Conservation (phyloP, 805 yeast genomes). For the Myxozyma vanderwaltii region DNA sequence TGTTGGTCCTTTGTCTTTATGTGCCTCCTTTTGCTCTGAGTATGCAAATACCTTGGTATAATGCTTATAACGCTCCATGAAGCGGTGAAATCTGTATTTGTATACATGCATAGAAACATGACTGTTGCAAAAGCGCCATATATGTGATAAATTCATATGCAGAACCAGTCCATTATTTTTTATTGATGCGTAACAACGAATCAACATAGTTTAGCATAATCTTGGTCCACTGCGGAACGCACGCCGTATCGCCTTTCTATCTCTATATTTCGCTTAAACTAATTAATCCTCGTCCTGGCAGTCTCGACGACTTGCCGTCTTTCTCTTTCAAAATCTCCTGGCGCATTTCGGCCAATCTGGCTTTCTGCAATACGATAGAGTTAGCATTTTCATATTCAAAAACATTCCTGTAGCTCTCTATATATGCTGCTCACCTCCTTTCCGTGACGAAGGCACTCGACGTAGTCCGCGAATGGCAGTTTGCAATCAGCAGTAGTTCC, state of each 20-base stretch:
- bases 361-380: constrained; percentile 17
- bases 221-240: no score
- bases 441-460: constrained; percentile 53
- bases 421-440: constrained; percentile 43
- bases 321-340: constrained; percentile 10
- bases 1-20: no score
- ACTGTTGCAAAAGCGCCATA: no score
- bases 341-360: constrained; percentile 19
- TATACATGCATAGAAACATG: no score
- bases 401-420: not conserved
- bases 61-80: not conserved
- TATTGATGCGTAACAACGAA: no score
- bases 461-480: constrained; percentile 51
- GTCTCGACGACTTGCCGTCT: constrained; percentile 8
- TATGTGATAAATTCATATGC: no score
- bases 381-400: not conserved
- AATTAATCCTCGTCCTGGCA: constrained; percentile 14
- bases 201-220: not conserved
- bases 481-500: constrained; percentile 41
- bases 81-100: no score
- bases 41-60: not conserved
- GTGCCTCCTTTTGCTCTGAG: no score
- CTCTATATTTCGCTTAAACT: constrained; percentile 11
- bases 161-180: no score
- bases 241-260: no score